Conservation (phyloP, 352 stramenopile species). For the Hyaloperonospora brassicae region DNA sequence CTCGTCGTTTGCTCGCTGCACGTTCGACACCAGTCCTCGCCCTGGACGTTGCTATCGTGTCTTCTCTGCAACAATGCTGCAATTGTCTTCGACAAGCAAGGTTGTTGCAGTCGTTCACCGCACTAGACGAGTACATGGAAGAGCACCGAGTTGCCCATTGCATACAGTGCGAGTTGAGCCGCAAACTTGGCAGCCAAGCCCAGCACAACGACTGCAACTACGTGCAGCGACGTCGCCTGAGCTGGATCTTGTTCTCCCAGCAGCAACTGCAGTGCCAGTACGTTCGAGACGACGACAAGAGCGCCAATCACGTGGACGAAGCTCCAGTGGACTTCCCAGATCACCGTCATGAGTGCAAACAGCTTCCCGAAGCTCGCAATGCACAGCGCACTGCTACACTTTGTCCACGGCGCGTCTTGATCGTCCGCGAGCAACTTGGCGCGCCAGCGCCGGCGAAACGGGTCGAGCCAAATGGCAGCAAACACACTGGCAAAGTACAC, state of each 20-base stretch:
- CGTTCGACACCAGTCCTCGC: too few species aligned
- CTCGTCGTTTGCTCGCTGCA: too few species aligned
- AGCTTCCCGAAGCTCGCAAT: conserved; percentile 81
- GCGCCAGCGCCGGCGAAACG: conserved; percentile 44
- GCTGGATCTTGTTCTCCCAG: conserved; percentile 42
- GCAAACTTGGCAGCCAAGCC: conserved; percentile 34
- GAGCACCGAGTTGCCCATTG: conserved; percentile 59
- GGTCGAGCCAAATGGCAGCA: conserved; percentile 41
- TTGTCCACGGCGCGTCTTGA: conserved; percentile 17
- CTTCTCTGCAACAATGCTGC: too few species aligned
- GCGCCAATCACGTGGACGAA: conserved; percentile 75
- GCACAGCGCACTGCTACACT: conserved; percentile 56
- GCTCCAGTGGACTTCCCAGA: conserved; percentile 83
- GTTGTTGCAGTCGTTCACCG: conserved; percentile 7
- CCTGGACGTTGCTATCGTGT: too few species aligned
- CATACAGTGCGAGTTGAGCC: conserved; percentile 53
- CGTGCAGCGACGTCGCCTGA: conserved; percentile 22
- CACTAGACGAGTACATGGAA: conserved; percentile 65
- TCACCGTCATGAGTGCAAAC: conserved; percentile 75
- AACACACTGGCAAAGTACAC: conserved; percentile 51
- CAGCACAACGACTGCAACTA: conserved; percentile 34
- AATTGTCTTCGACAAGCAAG: conserved; percentile 9
- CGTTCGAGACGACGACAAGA: conserved; percentile 67
- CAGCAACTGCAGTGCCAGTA: conserved; percentile 61
- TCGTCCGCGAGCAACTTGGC: conserved; percentile 18